Evolutionary conservation across 2,329 filamentous ascomycete genomes (phyloP), one percentile per base, ranked within the genome.

Genomic region (Alternaria tenuissima): DNA sequence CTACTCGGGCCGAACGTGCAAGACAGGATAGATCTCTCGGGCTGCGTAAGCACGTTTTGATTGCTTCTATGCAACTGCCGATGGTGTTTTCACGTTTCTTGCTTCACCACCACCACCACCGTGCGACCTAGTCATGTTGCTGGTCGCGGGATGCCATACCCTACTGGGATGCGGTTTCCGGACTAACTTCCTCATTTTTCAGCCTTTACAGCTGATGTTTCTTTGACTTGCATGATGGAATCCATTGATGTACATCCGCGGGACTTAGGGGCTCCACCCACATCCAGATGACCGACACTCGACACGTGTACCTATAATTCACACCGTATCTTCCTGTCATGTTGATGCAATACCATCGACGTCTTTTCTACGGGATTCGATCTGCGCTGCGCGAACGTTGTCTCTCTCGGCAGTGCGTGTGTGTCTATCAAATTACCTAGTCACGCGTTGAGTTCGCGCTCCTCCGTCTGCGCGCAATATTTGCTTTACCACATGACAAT

Each of bases 321-420:
- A 67, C 66, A 72, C 66, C 71, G 70, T 62, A 69, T 61, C 41
- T 70, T 68, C 41, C 56, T 43, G 39, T 43, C 22, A 16, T 49
- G 18, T 24, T 47, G 28, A 44, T 53, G 39, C 52, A 28, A 26
- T 24, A 24, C 28, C 28, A 36, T 57, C 34, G 43, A 26, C 26
- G 20, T n/a, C 47, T 30, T 59, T 24, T 20, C 18, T 26, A 44
- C 52, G 18, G 22, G 22, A 46, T 18, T 47, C 12, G 41, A 55
- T 47, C 41, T 39, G 44, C 44, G n/a, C 28, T 44, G 52, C 52
- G 44, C 52, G 22, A 42, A 53, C 32, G 51, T 49, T n/a, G n/a
- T 30, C 20, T 46, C 22, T 39, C 46, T 44, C 22, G 34, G 52
- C 18, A 9, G 24, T 39, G 53, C 18, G 39, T 44, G 51, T 26